A percentile compares a stretch with the other conserved stretches of the same genome.
Conservation (phyloP, 768 basidiomycete genomes). For the Tulasnella sp. region DNA sequence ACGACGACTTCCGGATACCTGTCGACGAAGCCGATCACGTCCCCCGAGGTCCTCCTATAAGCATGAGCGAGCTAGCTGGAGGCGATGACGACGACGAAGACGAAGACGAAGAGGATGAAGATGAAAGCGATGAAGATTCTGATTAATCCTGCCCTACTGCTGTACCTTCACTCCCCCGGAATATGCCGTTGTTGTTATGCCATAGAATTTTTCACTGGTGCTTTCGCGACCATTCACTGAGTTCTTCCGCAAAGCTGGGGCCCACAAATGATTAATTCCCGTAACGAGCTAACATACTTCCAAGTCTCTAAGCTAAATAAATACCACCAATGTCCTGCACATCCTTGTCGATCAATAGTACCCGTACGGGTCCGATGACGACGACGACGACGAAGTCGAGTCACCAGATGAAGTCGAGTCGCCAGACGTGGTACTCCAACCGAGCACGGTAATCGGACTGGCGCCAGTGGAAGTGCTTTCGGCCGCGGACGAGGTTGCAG, state of each 20-base stretch:
- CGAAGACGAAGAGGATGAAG: constrained; percentile 31
- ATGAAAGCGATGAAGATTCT: constrained; percentile 33
- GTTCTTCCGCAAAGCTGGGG: neutral
- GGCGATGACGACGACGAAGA: neutral
- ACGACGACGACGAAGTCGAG: no score
- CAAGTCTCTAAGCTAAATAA: neutral
- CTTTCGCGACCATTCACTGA: neutral
- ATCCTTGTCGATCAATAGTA: no score
- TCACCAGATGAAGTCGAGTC: neutral
- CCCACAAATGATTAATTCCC: neutral
- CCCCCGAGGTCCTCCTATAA: neutral
- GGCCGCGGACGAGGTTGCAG: constrained; percentile 20
- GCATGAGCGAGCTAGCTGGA: neutral
- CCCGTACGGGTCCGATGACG: no score
- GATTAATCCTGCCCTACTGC: constrained; percentile 9
- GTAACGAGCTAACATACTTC: neutral
- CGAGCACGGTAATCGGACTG: neutral
- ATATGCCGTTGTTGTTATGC: constrained; percentile 7
- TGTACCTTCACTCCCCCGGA: neutral
- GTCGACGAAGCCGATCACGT: constrained; percentile 41
- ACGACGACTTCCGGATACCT: constrained; percentile 45
- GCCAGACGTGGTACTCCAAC: neutral
- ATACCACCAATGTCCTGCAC: neutral
- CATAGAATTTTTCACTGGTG: neutral
- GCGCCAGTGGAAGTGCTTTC: neutral